Conservation (phyloP, 2,329 filamentous ascomycete genomes). For the Diaporthe ilicicola region DNA sequence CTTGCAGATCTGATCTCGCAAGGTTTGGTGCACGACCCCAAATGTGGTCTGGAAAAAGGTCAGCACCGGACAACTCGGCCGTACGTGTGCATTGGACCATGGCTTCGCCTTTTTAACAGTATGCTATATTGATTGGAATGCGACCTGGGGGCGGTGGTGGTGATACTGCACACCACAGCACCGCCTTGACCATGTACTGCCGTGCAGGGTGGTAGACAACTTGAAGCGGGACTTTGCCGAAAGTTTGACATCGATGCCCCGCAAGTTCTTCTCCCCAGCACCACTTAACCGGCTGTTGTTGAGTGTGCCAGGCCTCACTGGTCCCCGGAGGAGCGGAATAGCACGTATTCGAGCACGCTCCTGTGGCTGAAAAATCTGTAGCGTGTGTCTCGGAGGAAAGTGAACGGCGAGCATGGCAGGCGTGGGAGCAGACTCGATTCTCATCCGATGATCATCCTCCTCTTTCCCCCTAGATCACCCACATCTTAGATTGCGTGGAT, state of each 20-base stretch:
- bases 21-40: constrained; percentile 32
- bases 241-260: constrained; percentile 30
- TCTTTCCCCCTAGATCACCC: constrained; percentile 4
- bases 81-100: constrained; percentile 15
- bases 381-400: constrained; percentile 28
- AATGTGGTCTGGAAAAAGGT: constrained; percentile 5
- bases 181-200: background rate
- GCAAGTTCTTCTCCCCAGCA: constrained; percentile 23
- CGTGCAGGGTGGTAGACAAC: background rate
- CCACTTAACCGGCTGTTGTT: background rate
- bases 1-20: constrained; percentile 28
- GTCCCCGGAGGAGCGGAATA: background rate
- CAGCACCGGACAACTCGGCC: constrained; percentile 26
- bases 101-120: constrained; percentile 4
- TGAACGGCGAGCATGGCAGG: constrained; percentile 23
- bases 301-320: constrained; percentile 10
- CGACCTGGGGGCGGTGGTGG: background rate
- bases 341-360: constrained; percentile 4
- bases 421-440: constrained; percentile 22
- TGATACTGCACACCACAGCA: background rate
- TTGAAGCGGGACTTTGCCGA: constrained; percentile 30
- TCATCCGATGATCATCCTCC: constrained; percentile 28
- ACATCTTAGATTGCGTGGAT: constrained; percentile 26
- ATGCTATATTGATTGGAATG: constrained; percentile 4
- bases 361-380: constrained; percentile 32